Percentiles rank a stretch among this genome's conserved stretches.
These are phyloP conservation scores for Bryoerythrophyllum caledonicum DNA, from an alignment of 225 moss, liverwort and hornwort genomes.

Conservation along the genomic window DNA sequence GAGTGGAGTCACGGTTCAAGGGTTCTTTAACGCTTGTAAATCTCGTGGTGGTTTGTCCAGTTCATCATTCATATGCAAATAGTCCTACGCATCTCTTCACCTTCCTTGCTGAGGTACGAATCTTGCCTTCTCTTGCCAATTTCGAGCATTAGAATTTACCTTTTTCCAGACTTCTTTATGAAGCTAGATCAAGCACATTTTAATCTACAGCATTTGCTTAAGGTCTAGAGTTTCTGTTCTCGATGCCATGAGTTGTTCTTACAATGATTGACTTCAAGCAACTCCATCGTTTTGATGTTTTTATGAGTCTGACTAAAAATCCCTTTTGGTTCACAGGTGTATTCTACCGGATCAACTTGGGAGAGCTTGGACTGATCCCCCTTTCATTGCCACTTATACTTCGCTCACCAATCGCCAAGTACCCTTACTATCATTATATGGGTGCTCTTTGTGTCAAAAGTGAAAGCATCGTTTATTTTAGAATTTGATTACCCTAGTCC, in stretches of 20 bases:
- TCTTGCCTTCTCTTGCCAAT: conserved; percentile 4
- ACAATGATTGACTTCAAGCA: background rate
- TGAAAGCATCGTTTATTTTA: background rate
- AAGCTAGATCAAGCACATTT: conserved; percentile 5
- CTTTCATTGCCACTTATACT: too few relatives aligned
- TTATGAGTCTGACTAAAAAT: background rate
- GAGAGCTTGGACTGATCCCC: conserved; percentile 2
- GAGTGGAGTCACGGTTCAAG: conserved; percentile 16
- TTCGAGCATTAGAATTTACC: too few relatives aligned
- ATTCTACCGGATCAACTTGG: conserved; percentile 24
- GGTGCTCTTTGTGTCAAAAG: conserved; percentile 28
- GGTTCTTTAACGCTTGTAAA: conserved; percentile 32
- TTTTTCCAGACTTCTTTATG: background rate
- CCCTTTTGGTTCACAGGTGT: conserved; percentile 19
- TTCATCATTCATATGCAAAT: conserved; percentile 47
- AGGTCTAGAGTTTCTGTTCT: background rate
- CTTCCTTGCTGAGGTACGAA: conserved; percentile 43
- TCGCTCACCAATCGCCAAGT: conserved; percentile 25
- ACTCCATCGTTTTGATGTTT: background rate
- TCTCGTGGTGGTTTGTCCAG: conserved; percentile 56
- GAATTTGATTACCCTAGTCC: conserved; percentile 11
- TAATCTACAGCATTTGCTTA: background rate
- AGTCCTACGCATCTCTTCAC: conserved; percentile 23
- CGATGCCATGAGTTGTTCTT: background rate
- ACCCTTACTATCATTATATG: conserved; percentile 27